phyloP scores from a whole-genome alignment of 2,329 filamentous ascomycete genomes.

The Chalara sp. region DNA sequence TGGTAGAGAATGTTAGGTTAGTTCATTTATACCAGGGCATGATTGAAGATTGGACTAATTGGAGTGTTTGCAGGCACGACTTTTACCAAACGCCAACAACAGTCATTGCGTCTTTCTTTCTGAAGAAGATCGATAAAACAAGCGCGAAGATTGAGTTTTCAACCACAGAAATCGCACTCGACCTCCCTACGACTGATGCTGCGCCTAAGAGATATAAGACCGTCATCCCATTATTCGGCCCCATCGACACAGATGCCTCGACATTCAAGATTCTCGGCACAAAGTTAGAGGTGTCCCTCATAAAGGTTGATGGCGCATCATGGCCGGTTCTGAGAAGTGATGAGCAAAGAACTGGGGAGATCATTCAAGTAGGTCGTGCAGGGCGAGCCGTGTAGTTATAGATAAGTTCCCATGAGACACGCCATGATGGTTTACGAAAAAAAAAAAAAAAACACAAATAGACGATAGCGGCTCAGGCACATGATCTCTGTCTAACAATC shows the following conservation, averaged over 20 bases:
- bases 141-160: constrained; percentile 66
- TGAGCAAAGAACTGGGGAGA: constrained; percentile 64
- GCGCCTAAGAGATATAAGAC: constrained; percentile 69
- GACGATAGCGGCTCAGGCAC: too few species aligned
- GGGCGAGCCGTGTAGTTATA: constrained; percentile 39
- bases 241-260: constrained; percentile 62
- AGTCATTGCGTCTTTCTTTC: constrained; percentile 86
- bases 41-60: constrained; percentile 1
- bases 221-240: constrained; percentile 66
- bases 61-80: constrained; percentile 53
- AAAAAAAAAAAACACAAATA: background rate
- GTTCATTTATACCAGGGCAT: constrained; percentile 19
- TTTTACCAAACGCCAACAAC: constrained; percentile 87
- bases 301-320: constrained; percentile 55
- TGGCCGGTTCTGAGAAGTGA: constrained; percentile 65
- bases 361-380: constrained; percentile 82
- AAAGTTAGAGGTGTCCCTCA: constrained; percentile 61
- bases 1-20: constrained; percentile 70
- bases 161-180: constrained; percentile 57
- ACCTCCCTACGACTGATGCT: constrained; percentile 78
- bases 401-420: background rate
- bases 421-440: background rate
- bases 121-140: constrained; percentile 93
- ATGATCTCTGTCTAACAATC: too few species aligned
- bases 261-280: constrained; percentile 63